These are phyloP conservation scores for Lathyrus oleraceus DNA, from an alignment of 306 rosid genomes.

Conservation along the genomic window DNA sequence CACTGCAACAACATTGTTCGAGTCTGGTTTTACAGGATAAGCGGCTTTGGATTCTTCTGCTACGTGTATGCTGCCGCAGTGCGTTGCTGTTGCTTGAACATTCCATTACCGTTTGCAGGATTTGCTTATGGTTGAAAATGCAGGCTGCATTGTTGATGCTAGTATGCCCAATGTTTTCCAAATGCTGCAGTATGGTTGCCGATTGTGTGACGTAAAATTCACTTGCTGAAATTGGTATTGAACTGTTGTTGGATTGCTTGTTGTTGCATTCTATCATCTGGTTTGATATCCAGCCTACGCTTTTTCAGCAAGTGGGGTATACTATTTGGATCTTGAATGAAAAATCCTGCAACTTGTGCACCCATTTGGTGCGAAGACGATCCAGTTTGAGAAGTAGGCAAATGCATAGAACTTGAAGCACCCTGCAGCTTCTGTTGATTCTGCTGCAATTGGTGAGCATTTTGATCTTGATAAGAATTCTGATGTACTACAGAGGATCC, in stretches of 20 bases:
- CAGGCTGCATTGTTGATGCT: no score
- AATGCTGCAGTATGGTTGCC: no score
- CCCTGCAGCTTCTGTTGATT: conserved; percentile 69
- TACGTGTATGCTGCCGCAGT: no score
- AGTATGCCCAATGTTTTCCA: no score
- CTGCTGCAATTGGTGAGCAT: conserved; percentile 70
- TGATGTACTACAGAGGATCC: conserved; percentile 86
- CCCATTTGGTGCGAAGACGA: conserved; percentile 60
- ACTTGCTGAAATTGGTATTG: no score
- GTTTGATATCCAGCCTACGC: conserved; percentile 82
- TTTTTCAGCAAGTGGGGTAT: conserved; percentile 67
- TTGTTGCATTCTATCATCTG: conserved; percentile 76
- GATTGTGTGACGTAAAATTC: no score
- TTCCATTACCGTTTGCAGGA: no score
- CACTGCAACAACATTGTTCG: no score
- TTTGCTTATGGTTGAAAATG: no score
- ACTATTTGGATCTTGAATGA: conserved; percentile 73
- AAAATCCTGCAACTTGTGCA: conserved; percentile 61
- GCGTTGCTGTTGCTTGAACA: no score
- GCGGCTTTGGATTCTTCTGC: no score
- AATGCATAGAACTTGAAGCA: conserved; percentile 65
- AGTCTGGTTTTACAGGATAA: no score
- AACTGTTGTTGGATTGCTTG: conserved; percentile 83
- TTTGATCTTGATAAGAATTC: conserved; percentile 83
- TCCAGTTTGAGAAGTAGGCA: conserved; percentile 64